Base-by-base conservation (phyloP, 192 early-diverging fungal species). In the Spizellomyces sp. region DNA sequence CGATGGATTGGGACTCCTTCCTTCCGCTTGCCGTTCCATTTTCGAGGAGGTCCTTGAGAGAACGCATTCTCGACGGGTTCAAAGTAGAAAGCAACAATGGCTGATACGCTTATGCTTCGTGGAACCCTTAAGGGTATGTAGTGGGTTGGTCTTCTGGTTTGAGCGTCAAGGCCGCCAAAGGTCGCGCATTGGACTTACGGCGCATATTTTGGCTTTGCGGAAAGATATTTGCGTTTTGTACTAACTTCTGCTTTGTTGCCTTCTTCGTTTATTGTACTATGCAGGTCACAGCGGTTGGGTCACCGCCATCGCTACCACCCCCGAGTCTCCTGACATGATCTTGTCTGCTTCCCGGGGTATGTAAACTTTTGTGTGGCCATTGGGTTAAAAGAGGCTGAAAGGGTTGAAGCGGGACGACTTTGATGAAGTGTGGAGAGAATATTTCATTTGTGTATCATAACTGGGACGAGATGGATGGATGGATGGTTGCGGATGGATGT, bases 221-320 rank as follows among this genome's bases (percentile, higher is more conserved):
- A 15, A 17, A 10, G 12, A 61, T 2, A 45, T 21, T 61, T 17
- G 44, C 10, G 41, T 4, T 19, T 4, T 60, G 69, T 10, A 2
- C 42, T 69, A 42, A 17, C 19, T 50, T 42, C 9, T 58, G 54
- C 64, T 8, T 61, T 19, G 7, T 41, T 21, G 22, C 66, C 14
- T 46, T n/a, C 66, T 27, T 44, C 27, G 3, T 27, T 41, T 44
- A 21, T 62, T 58, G 21, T 17, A 9, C 41, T 50, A 71, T 59
- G 21, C 62, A 85, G 94, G 94, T 75, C 94, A 96, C 86, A 80
- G 77, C 76, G 90, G 88, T 71, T 93, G 92, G 85, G 94, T 99
- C 82, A 99, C 97, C 73, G 91, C 95, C 80, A 93, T 99, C 75
- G 96, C 96, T 83, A 99, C 97, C 83, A 90, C 94, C 68, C 87